These are phyloP conservation scores for Hypoxylon sp. DNA, from an alignment of 2,329 filamentous ascomycete species.

Conservation along the genomic window DNA sequence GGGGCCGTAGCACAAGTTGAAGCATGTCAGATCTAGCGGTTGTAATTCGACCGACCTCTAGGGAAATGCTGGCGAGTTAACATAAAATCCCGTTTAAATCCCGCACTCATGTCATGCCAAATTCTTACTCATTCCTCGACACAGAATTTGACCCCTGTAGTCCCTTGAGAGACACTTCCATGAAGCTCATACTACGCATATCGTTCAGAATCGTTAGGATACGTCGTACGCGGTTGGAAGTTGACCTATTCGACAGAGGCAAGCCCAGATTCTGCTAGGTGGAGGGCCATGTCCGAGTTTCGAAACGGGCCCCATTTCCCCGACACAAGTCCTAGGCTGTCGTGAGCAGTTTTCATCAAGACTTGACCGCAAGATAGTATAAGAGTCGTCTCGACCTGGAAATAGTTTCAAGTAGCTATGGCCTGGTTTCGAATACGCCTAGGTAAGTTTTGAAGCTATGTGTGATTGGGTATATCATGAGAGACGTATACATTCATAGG, in stretches of 20 bases:
- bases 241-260: conserved; percentile 1
- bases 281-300: background rate
- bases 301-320: background rate
- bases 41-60: conserved; percentile 3
- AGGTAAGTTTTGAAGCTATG: conserved; percentile 3
- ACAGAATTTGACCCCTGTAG: background rate
- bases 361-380: background rate
- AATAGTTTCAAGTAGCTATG: conserved; percentile 19
- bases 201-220: background rate
- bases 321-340: background rate
- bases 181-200: background rate
- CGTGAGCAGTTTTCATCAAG: background rate
- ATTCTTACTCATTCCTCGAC: conserved; percentile 1
- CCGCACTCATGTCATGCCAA: background rate
- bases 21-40: conserved; percentile 8
- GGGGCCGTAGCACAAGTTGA: conserved; percentile 36
- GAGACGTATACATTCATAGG: background rate
- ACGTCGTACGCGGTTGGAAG: background rate
- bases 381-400: conserved; percentile 14
- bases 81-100: conserved; percentile 28
- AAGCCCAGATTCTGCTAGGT: background rate
- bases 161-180: background rate
- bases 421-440: conserved; percentile 13
- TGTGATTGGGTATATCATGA: conserved; percentile 1
- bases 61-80: background rate